Conservation (phyloP, 2,329 filamentous ascomycete species). For the Colletotrichum musicola region DNA sequence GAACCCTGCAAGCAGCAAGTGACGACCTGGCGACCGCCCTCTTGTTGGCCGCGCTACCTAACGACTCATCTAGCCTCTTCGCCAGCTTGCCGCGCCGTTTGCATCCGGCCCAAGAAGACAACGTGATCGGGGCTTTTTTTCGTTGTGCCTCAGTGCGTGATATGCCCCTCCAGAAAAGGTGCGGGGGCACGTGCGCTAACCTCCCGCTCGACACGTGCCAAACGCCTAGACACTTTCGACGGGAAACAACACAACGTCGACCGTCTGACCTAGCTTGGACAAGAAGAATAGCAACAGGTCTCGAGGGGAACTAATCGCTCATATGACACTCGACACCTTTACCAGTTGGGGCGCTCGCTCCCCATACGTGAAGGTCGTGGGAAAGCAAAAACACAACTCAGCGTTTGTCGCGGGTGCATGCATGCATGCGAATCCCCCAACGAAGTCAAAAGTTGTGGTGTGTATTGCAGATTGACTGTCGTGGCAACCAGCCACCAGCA, state of each 20-base stretch:
- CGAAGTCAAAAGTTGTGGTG: too few relatives aligned
- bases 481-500: too few relatives aligned
- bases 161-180: neutral
- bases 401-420: too few relatives aligned
- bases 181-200: constrained; percentile 25
- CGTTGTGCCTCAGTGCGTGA: neutral
- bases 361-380: too few relatives aligned
- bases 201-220: constrained; percentile 26
- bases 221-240: constrained; percentile 3
- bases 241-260: neutral
- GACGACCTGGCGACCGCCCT: neutral
- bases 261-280: neutral
- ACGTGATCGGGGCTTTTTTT: constrained; percentile 1
- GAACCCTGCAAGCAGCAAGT: constrained; percentile 3
- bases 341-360: too few relatives aligned
- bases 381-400: too few relatives aligned
- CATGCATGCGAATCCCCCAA: too few relatives aligned
- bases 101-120: neutral
- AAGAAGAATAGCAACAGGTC: too few relatives aligned
- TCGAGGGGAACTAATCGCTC: too few relatives aligned
- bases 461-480: too few relatives aligned
- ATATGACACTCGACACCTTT: neutral
- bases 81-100: too few relatives aligned
- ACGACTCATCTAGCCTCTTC: neutral
- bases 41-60: neutral